Evolutionary conservation across 331 rosid species (phyloP), one percentile per base, ranked within the genome.

Genomic region (Malus hybrid): DNA sequence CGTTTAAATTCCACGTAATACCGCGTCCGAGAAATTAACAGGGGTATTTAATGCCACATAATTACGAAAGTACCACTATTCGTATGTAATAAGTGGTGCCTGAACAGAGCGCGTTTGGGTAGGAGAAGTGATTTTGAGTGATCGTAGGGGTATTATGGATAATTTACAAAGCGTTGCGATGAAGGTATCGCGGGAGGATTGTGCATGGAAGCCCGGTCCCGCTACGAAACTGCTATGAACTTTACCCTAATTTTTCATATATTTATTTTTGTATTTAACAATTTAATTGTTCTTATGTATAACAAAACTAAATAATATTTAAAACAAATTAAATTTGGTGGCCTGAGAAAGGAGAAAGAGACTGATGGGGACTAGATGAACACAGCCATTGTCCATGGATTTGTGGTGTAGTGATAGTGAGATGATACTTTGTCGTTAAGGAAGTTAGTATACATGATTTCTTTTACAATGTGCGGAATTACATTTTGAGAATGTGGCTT

Each of bases 1-100:
- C 80, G 88, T 86, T 79, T 62, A 39, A 66, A 77, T 64, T 44
- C 81, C 76, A 44, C 62, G 89, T 79, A 81, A 69, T 62, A 33
- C 84, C 86, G 86, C 57, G 87, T 75, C 32, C 8, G 16, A 22
- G 11, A 6, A 20, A 20, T 1, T 6, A 54, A 24, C 20, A 71
- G 20, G 65, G 75, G 64, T 11, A n/a, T 13, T 2, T 15, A 22
- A 34, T 27, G 27, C 67, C 56, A 34, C 20, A n/a, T 7, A 57
- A 57, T 79, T 78, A 64, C 86, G 32, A 3, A 2, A 6, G 7
- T 77, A 69, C 86, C 88, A 76, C 52, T 4, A 7, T 16, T 62
- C 67, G 7, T 13, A 11, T 12, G 3, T 8, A 61, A 62, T 28
- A 2, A 62, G 1, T 11, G 29, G 29, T 5, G 0, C n/a, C 7